Evolutionary conservation across 2,329 filamentous ascomycete species (phyloP).

Genomic region (Ophiostoma novo-ulmi): DNA sequence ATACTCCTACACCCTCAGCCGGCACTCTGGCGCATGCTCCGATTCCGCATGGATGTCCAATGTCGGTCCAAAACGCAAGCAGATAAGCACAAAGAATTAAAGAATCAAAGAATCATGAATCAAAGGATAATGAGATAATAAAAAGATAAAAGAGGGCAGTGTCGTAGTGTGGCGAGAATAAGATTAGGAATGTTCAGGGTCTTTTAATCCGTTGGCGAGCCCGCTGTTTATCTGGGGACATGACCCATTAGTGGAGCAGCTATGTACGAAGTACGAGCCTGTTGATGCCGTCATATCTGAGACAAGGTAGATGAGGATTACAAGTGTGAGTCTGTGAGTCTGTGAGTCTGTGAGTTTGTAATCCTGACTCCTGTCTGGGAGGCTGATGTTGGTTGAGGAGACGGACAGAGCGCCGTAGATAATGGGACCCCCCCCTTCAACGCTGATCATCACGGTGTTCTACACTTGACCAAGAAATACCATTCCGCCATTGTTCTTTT

Average conservation of each 20-base stretch:
- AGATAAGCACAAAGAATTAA: neutral
- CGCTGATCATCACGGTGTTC: neutral
- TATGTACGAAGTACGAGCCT: neutral
- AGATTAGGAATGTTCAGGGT: conserved; percentile 4
- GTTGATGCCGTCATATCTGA: conserved; percentile 1
- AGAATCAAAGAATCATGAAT: neutral
- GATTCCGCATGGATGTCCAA: conserved; percentile 7
- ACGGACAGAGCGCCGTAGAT: conserved; percentile 2
- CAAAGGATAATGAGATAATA: neutral
- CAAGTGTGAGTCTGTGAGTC: neutral
- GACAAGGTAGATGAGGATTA: neutral
- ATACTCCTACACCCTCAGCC: neutral
- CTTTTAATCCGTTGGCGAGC: neutral
- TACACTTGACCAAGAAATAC: neutral
- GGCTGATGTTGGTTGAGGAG: conserved; percentile 3
- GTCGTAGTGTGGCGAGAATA: neutral
- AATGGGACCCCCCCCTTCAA: neutral
- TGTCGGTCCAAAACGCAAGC: neutral
- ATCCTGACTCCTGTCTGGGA: neutral
- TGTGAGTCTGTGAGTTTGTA: neutral
- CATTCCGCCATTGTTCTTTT: neutral
- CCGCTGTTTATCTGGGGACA: conserved; percentile 1
- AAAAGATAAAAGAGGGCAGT: neutral
- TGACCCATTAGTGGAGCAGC: neutral
- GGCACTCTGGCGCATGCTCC: conserved; percentile 1